These are phyloP conservation scores for Meredithiella fracta DNA, from an alignment of 2,329 filamentous ascomycete genomes.

Conservation along the genomic window DNA sequence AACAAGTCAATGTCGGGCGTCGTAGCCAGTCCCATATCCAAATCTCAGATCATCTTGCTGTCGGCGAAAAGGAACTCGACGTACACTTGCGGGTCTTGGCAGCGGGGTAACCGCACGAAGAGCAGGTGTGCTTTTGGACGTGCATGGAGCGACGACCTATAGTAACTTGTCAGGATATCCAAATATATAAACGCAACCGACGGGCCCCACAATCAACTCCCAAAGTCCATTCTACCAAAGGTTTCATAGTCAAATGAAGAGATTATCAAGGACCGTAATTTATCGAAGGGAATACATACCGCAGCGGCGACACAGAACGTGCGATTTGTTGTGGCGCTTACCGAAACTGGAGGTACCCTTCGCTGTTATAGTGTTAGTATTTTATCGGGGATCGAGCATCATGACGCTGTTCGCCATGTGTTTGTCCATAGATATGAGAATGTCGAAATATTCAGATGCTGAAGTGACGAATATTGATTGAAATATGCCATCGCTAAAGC, in stretches of 20 bases:
- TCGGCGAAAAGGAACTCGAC: constrained; percentile 26
- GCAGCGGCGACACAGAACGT: constrained; percentile 96
- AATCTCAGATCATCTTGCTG: not conserved
- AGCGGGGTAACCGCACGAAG: constrained; percentile 87
- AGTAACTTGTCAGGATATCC: constrained; percentile 1
- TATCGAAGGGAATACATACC: constrained; percentile 45
- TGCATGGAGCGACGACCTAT: constrained; percentile 90
- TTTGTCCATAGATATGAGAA: constrained; percentile 17
- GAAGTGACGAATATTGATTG: too few species aligned
- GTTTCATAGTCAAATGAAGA: not conserved
- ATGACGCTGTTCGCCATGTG: constrained; percentile 10
- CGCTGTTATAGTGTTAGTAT: constrained; percentile 23
- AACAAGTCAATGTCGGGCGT: too few species aligned
- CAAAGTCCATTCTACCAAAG: not conserved
- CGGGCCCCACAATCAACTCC: too few species aligned
- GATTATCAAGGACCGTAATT: not conserved
- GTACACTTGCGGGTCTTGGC: constrained; percentile 98
- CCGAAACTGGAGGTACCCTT: constrained; percentile 43
- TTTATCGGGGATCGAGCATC: constrained; percentile 10
- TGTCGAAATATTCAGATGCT: constrained; percentile 10
- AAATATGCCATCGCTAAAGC: too few species aligned
- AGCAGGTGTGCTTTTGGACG: constrained; percentile 98
- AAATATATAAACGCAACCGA: too few species aligned
- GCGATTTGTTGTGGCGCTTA: constrained; percentile 88
- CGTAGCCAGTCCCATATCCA: not conserved